Conservation (phyloP, 1,284 basidiomycete genomes). For the Moniliella sp. region DNA sequence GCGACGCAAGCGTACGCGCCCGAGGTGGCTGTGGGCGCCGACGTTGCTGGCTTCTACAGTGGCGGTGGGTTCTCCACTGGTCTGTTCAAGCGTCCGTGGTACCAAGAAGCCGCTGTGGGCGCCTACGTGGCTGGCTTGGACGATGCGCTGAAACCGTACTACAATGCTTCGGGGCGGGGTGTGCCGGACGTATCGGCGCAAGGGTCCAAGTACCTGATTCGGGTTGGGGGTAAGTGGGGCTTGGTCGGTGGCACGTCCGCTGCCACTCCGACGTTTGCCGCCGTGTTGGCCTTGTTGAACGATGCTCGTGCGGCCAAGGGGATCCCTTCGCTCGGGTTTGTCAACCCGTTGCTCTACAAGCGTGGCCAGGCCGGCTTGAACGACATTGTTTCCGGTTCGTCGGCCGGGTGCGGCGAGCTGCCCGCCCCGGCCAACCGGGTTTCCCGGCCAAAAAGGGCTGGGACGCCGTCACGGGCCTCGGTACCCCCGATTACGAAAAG, state of each 20-base stretch:
- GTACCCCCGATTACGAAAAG: slow-evolving; percentile 19
- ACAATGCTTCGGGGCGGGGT: slow-evolving; percentile 43
- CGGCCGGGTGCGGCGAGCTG: slow-evolving; percentile 13
- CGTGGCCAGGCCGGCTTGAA: too few species aligned
- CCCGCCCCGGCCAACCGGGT: slow-evolving; percentile 4
- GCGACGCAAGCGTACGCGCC: slow-evolving; percentile 7
- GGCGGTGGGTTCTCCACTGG: slow-evolving; percentile 52
- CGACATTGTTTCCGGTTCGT: slow-evolving; percentile 38
- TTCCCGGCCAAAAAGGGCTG: slow-evolving; percentile 20
- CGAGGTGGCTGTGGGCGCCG: slow-evolving; percentile 14
- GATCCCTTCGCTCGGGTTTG: slow-evolving; percentile 2
- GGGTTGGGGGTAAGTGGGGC: slow-evolving; percentile 9
- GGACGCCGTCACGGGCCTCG: slow-evolving; percentile 22
- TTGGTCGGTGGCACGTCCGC: slow-evolving; percentile 3
- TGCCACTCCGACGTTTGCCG: slow-evolving; percentile 2
- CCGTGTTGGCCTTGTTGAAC: slow-evolving; percentile 3
- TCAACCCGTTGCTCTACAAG: slow-evolving; percentile 4
- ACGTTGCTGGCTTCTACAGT: slow-evolving; percentile 39
- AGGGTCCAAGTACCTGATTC: slow-evolving; percentile 36
- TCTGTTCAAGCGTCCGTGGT: slow-evolving; percentile 44
- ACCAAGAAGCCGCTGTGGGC: slow-evolving; percentile 43
- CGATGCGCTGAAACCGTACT: slow-evolving; percentile 38
- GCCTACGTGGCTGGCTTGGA: slow-evolving; percentile 40
- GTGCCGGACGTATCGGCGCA: slow-evolving; percentile 54
- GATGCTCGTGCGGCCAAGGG: slow-evolving; percentile 1